Evolutionary conservation across 2,329 filamentous ascomycete species (phyloP).

Genomic region (Colletotrichum sp.): DNA sequence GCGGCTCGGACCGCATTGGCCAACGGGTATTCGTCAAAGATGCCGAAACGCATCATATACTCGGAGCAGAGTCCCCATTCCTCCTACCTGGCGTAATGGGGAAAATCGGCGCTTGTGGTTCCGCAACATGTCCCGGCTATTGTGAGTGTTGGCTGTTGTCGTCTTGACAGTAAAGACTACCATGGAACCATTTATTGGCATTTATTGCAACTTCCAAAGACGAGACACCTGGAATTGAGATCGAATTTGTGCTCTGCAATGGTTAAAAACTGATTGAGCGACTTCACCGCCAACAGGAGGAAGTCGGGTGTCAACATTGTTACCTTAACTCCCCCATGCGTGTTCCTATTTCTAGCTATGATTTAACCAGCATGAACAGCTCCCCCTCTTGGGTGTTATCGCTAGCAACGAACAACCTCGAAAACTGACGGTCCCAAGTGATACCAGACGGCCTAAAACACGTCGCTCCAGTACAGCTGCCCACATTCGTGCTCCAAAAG

Average conservation of each 20-base stretch:
- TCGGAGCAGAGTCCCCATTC: constrained; percentile 38
- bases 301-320: not conserved
- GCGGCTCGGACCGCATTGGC: constrained; percentile 37
- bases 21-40: constrained; percentile 34
- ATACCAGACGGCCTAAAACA: constrained; percentile 29
- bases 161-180: not conserved
- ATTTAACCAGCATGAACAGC: constrained; percentile 23
- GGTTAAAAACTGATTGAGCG: not conserved
- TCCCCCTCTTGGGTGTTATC: constrained; percentile 28
- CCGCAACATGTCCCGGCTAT: not conserved
- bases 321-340: not conserved
- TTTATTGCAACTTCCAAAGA: not conserved
- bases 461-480: constrained; percentile 28
- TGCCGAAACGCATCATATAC: constrained; percentile 23
- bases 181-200: not conserved
- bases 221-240: not conserved
- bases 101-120: not conserved
- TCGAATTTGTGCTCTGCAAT: not conserved
- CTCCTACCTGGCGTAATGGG: constrained; percentile 31
- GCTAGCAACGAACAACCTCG: constrained; percentile 28
- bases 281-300: not conserved
- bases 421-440: constrained; percentile 24
- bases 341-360: not conserved
- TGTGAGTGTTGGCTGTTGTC: not conserved
- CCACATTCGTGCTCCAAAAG: constrained; percentile 36